Base-by-base conservation (phyloP, 192 early-diverging fungal genomes). In the Coemansia reversa region DNA sequence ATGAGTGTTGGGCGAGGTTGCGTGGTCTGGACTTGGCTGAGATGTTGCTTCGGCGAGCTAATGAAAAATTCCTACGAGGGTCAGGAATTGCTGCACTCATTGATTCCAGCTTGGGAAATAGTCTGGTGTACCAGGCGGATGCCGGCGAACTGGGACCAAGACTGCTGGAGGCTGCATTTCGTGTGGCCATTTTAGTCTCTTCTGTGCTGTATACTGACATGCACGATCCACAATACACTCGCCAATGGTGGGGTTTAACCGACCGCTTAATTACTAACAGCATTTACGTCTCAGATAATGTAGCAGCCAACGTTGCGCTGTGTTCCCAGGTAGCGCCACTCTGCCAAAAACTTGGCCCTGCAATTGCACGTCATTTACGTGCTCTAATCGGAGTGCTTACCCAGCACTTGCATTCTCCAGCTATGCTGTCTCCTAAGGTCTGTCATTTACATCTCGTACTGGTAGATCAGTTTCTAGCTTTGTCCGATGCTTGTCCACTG, bases 71-170 rank as follows among this genome's bases (percentile, higher is more conserved):
- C 63, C 11, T 75, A 56, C 65, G 67, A 22, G 68, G 60, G 52
- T 69, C 79, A 3, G 79, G 73, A 2, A 67, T 75, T n/a, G 69
- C 62, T n/a, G 29, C 54, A 3, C 49, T 75, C 4, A n/a, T 81
- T 6, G 63, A 61, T 22, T 58, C 62, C 12, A 69, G 73, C 63
- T 51, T 63, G 8, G 27, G 56, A 20, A 49, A 24, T 5, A 62
- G 66, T 28, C 42, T 75, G 14, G 25, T 69, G n/a, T 75, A 62
- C 49, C 66, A 66, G 16, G 51, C 66, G 2, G 79, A 72, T 25
- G 56, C 54, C 2, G 55, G 39, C 1, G 52, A 52, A 0, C 14
- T 51, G 8, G 70, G 59, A 12, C 30, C 63, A 7, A 58, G 66
- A 24, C 55, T 75, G 9, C 52, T 75, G 14, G 29, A 19, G n/a